A percentile compares a stretch with the other conserved stretches of the same genome.
Conservation (phyloP, 768 basidiomycete genomes). For the Tylopilus plumbeoviolaceoides region DNA sequence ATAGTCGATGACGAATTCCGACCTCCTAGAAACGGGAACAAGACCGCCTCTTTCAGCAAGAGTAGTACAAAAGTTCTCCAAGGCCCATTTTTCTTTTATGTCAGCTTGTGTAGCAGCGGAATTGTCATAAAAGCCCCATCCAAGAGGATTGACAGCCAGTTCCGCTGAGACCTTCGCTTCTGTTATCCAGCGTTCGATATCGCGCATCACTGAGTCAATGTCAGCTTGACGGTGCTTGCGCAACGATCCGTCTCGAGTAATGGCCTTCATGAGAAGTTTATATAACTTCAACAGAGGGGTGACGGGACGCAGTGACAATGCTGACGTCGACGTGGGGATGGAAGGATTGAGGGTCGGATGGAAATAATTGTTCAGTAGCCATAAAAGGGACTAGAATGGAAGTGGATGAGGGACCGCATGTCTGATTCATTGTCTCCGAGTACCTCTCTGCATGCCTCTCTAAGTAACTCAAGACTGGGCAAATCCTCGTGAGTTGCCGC, state of each 20-base stretch:
- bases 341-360: conserved; percentile 66
- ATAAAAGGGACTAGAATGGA: conserved; percentile 61
- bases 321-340: conserved; percentile 29
- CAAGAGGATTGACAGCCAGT: conserved; percentile 40
- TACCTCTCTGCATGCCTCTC: conserved; percentile 74
- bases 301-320: conserved; percentile 49
- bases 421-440: conserved; percentile 1
- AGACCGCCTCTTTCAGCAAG: conserved; percentile 70
- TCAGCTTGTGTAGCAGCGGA: conserved; percentile 39
- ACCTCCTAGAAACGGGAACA: conserved; percentile 86
- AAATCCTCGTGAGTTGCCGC: conserved; percentile 95
- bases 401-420: conserved; percentile 1
- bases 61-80: conserved; percentile 62
- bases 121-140: conserved; percentile 39
- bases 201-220: conserved; percentile 47
- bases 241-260: conserved; percentile 62
- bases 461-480: conserved; percentile 75
- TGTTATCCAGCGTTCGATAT: conserved; percentile 74
- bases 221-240: conserved; percentile 46
- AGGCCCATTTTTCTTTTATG: conserved; percentile 58
- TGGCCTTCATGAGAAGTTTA: conserved; percentile 61
- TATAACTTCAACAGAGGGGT: conserved; percentile 69
- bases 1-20: conserved; percentile 15
- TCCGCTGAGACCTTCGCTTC: conserved; percentile 66
- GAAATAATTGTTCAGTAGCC: conserved; percentile 85